phyloP scores from a whole-genome alignment of 2,329 filamentous ascomycete species.

The Ceratocystis colombiana region DNA sequence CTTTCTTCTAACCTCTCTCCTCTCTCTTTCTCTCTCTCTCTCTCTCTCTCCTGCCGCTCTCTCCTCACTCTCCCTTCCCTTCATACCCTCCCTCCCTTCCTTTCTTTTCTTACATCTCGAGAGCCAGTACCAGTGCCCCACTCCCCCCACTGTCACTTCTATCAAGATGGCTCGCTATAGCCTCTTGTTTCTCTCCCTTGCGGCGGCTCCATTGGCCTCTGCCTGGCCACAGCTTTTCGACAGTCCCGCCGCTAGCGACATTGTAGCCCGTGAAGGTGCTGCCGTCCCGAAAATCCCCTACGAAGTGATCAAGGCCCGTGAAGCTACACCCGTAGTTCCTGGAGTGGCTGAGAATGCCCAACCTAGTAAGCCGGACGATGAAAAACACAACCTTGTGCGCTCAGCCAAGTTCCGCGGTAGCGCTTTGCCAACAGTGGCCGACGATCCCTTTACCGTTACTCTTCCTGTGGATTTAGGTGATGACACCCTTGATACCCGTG shows the following conservation, averaged over 20 bases:
- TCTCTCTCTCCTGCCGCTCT: neutral
- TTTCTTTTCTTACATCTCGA: neutral
- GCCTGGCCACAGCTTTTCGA: constrained; percentile 25
- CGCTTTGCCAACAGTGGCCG: constrained; percentile 15
- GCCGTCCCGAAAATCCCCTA: constrained; percentile 10
- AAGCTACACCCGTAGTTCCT: neutral
- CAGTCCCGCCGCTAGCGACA: constrained; percentile 11
- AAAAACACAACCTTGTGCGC: constrained; percentile 15
- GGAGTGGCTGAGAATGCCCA: neutral
- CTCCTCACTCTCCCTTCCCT: neutral
- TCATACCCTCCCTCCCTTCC: neutral
- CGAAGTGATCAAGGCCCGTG: constrained; percentile 12
- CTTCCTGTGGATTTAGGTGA: constrained; percentile 17
- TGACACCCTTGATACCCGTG: neutral
- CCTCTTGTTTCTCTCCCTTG: constrained; percentile 19
- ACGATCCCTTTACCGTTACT: constrained; percentile 15
- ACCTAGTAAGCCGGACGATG: neutral
- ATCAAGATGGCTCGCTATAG: constrained; percentile 19
- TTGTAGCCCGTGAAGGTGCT: neutral
- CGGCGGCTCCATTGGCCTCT: constrained; percentile 17
- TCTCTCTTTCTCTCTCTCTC: neutral
- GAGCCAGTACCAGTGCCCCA: neutral
- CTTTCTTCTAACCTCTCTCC: neutral
- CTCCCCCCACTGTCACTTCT: neutral
- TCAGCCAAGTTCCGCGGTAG: constrained; percentile 14